Evolutionary conservation across 2,329 filamentous ascomycete species (phyloP), one percentile per base, ranked within the genome.

Genomic region (Pseudogymnoascus sp.): DNA sequence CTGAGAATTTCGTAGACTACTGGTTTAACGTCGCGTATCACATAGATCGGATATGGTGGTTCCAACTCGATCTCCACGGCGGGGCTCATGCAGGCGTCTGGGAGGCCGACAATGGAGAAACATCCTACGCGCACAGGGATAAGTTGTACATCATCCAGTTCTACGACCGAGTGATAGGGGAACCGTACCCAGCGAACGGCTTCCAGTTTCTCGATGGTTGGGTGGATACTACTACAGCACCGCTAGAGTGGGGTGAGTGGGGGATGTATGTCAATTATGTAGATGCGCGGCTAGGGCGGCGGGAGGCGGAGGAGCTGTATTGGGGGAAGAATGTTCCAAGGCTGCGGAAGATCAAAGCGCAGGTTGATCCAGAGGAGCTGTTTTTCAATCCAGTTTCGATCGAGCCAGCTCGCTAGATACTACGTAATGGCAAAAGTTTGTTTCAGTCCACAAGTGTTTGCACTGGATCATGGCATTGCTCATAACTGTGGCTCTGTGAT

Each of bases 61-160:
- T 87, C 63, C 85, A 87, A 44, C 88, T 87, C 68, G 83, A 88
- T 69, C 79, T 83, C 0, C 78, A 80, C n/a, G 86, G 84, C 56
- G 86, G 86, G 9, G 84, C 84, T 10, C 79, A 84, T 61, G 15
- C 46, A 17, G 26, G 23, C 23, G 26, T 53, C 46, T 53, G 46
- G 46, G 46, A n/a, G 46, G 15, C n/a, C 15, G 46, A 53, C 10
- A 80, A 78, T 67, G 84, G 88, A 63, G 75, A 82, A 0, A 87
- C 86, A 0, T 81, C 85, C 7, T 88, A 86, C 69, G 79, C 82
- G 0, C 85, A 88, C 68, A 80, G 87, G 59, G 82, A 88, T 75
- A 83, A 83, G 66, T 68, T 87, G 40, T 82, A 87, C 73, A 87
- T 85, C 75, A 81, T 85, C 70, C 83, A 88, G 70, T 82, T 81